Percentiles rank a stretch among this genome's conserved stretches.
Evolutionary conservation across 495 filamentous ascomycete species (phyloP).

Genomic region (Patellaria atrata): DNA sequence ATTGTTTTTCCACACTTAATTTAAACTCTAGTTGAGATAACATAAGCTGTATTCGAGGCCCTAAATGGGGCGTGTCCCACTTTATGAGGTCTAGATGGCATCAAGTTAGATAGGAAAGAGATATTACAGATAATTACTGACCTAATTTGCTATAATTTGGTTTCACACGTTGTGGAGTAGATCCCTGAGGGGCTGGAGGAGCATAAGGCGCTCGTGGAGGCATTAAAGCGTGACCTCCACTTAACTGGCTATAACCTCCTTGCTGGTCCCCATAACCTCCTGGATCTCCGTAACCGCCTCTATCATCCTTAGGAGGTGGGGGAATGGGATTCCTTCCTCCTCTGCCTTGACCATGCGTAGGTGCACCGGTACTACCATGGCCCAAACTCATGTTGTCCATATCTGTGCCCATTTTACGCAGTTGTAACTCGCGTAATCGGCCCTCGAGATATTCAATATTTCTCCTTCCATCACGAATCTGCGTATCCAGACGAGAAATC

Average conservation of each 20-base stretch:
- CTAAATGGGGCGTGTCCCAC: constrained; percentile 90
- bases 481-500: constrained; percentile 71
- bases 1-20: constrained; percentile 96
- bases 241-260: constrained; percentile 40
- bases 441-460: constrained; percentile 93
- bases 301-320: constrained; percentile 32
- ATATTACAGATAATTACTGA: constrained; percentile 31
- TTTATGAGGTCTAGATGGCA: constrained; percentile 75
- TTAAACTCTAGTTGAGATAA: constrained; percentile 98
- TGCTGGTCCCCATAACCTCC: constrained; percentile 41
- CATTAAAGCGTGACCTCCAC: constrained; percentile 52
- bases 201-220: constrained; percentile 70
- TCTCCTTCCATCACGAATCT: constrained; percentile 83
- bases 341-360: constrained; percentile 25
- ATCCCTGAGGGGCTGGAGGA: constrained; percentile 48
- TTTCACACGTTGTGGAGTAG: constrained; percentile 54
- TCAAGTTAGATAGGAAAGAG: background rate
- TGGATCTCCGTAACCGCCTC: constrained; percentile 34
- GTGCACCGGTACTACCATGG: constrained; percentile 25
- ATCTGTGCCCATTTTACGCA: constrained; percentile 53
- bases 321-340: constrained; percentile 23
- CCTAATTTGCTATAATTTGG: constrained; percentile 95
- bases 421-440: constrained; percentile 73
- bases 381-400: constrained; percentile 48
- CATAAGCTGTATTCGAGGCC: constrained; percentile 97